Conservation (phyloP, 2,329 filamentous ascomycete genomes). For the Pestalotiopsis sp. region DNA sequence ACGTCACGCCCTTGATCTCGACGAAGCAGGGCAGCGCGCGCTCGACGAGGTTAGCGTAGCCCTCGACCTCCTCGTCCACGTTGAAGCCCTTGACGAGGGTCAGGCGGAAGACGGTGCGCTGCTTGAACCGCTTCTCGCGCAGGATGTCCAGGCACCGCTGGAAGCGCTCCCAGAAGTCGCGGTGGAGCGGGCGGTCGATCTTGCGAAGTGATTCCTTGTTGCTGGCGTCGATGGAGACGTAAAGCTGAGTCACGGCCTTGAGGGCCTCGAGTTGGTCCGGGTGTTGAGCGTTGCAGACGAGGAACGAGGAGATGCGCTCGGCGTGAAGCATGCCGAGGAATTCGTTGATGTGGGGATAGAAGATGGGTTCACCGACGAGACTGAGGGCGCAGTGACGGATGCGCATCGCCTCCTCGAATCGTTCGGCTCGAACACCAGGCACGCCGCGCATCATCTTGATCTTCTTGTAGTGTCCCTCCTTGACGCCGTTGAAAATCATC, state of each 20-base stretch:
- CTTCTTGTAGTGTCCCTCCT: conserved; percentile 91
- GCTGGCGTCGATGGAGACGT: conserved; percentile 93
- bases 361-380: conserved; percentile 96
- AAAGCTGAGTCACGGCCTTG: conserved; percentile 88
- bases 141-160: conserved; percentile 88
- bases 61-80: conserved; percentile 87
- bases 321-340: conserved; percentile 81
- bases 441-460: conserved; percentile 97
- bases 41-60: conserved; percentile 88
- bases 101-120: conserved; percentile 91
- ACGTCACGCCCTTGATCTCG: conserved; percentile 95
- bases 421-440: conserved; percentile 86
- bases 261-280: conserved; percentile 85
- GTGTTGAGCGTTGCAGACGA: conserved; percentile 97
- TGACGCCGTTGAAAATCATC: conserved; percentile 87
- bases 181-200: conserved; percentile 89
- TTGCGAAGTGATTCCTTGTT: conserved; percentile 85
- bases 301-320: conserved; percentile 88
- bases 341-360: conserved; percentile 96
- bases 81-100: conserved; percentile 99
- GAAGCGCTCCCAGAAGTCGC: conserved; percentile 98
- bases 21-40: conserved; percentile 88
- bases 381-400: conserved; percentile 92
- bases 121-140: conserved; percentile 77
- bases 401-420: conserved; percentile 89